Percentiles rank a stretch among this genome's conserved stretches.
Conservation (phyloP, 2,329 filamentous ascomycete genomes). For the Aspergillus unguis region DNA sequence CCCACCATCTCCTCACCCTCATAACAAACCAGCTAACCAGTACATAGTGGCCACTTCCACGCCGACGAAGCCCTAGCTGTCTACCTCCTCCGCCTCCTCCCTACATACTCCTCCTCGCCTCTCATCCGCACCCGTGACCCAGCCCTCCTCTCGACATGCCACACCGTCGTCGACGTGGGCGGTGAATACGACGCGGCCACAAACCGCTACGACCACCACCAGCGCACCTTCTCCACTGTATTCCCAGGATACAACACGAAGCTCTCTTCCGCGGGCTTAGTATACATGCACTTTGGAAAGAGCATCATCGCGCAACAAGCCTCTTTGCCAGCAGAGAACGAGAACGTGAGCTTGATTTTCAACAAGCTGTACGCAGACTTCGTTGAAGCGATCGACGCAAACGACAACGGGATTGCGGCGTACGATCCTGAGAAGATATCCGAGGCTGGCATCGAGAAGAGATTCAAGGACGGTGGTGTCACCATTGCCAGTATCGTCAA, state of each 20-base stretch:
- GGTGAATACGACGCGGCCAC: conserved; percentile 77
- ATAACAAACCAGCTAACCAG: conserved; percentile 5
- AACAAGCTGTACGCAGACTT: conserved; percentile 90
- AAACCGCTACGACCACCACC: conserved; percentile 94
- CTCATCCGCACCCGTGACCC: conserved; percentile 89
- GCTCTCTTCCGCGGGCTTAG: conserved; percentile 87
- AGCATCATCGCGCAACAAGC: conserved; percentile 71
- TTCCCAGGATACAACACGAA: conserved; percentile 84
- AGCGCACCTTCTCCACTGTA: conserved; percentile 80
- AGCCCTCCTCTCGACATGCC: conserved; percentile 70
- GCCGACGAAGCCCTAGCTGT: conserved; percentile 97
- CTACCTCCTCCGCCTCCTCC: conserved; percentile 87
- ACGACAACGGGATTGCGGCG: conserved; percentile 88
- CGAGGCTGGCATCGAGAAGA: conserved; percentile 71
- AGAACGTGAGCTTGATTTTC: conserved; percentile 73
- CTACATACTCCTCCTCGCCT: conserved; percentile 68
- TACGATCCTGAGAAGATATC: conserved; percentile 71
- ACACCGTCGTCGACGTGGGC: conserved; percentile 97
- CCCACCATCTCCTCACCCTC: neutral
- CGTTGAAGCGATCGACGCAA: conserved; percentile 92
- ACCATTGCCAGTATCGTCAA: conserved; percentile 78
- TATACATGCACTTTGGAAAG: conserved; percentile 93
- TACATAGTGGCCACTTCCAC: conserved; percentile 83
- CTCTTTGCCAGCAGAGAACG: conserved; percentile 56
- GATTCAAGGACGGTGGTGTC: conserved; percentile 79